Evolutionary conservation across 2,329 filamentous ascomycete species (phyloP), one percentile per base, ranked within the genome.

Genomic region (Xylaria sp.): DNA sequence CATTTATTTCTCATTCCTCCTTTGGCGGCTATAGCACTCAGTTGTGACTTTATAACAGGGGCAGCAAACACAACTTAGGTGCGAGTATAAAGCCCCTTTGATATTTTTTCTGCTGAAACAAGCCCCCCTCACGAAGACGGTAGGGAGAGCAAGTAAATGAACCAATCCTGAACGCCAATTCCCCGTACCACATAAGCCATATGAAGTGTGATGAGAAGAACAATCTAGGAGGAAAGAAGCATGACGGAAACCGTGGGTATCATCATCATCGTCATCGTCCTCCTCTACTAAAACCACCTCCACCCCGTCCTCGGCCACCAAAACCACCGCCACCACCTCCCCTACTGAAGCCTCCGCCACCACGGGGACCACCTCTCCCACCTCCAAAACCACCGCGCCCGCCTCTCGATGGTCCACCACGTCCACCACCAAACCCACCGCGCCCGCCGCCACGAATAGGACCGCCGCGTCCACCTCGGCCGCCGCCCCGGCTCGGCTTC

Each of bases 401-500:
- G 9, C 73, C 69, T 74, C 61, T 81, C 72, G 55, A 79, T 70
- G 57, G 71, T 56, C 49, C 79, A 78, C 79, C 78, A 36, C 57
- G 38, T n/a, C 63, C 55, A 42, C 61, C 57, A 17, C 63, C 49
- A 29, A 66, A 66, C 1, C 72, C 80, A 56, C 83, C 85, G 68
- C 91, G 91, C 71, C 89, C 89, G 59, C 87, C 86, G 77, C 87
- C 87, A 83, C 67, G 65, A 20, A 69, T 69, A 1, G 78, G 80
- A 33, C 81, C 72, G 5, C 81, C 72, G 13, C 74, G 71, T 27
- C 73, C n/a, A 47, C 71, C 78, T 5, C 49, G 80, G 76, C 90
- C 91, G 72, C 89, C 90, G 51, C 88, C 87, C 75, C 88, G 88
- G 82, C 91, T 91, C 65, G 90, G 85, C 83, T 92, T 93, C 77